Base-by-base conservation (phyloP, 805 yeast genomes). In the Schwanniomyces pseudopolymorphus region DNA sequence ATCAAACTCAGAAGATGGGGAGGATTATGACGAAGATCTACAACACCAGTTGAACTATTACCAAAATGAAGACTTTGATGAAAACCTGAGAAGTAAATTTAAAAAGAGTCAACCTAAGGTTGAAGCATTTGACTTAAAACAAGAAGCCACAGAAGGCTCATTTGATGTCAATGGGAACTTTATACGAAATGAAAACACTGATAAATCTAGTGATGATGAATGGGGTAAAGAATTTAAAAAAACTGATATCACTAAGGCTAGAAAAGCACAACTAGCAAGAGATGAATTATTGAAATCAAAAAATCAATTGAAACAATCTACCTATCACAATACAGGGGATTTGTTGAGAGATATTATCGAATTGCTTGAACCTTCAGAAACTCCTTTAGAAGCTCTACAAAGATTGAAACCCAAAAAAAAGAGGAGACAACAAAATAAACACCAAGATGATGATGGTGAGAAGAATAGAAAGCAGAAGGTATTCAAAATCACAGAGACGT, bases 111-210 rank as follows among this genome's bases (percentile, higher is more conserved):
- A 58, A 22, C 70, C 83, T 1, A 75, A 77, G 49, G 48, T 87
- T 2, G 91, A 86, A 48, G 78, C 87, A 0, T 87, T 87, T 63
- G 76, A 80, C 58, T 61, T 87, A 38, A 62, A 74, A 20, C 69
- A 78, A 16, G 92, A 87, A 54, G 61, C 69, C 37, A 75, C 75
- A 44, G 80, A 77, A 39, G 92, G 90, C 2, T 60, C 61, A 2
- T 82, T 83, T 56, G 89, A 84, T 53, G 71, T 65, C 33, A 78
- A 77, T 33, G 89, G 89, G 1, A 83, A 81, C 53, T 85, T 69
- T 53, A 65, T 81, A 16, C 65, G 75, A 21, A 63, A 65, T 13
- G 73, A 56, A 11, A 60, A 60, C 19, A 64, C 64, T 9, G 66
- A 60, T 4, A 61, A 55, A 5, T 58, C 55, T 7, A 61, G 65